These are phyloP conservation scores for Boletellus ananiceps DNA, from an alignment of 768 basidiomycete species.

Conservation along the genomic window DNA sequence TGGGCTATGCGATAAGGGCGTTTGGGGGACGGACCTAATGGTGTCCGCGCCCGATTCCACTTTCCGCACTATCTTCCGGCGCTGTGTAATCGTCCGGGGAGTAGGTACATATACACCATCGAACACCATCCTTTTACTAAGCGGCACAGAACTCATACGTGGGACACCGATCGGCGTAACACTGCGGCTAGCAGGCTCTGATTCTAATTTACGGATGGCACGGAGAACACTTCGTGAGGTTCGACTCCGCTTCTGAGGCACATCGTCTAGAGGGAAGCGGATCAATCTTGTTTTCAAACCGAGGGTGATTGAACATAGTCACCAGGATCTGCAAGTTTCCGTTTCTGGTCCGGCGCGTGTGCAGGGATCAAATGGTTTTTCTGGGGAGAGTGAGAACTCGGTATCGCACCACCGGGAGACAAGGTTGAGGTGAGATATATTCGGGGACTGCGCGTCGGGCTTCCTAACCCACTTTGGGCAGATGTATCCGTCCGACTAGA, in stretches of 20 bases:
- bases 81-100: constrained; percentile 9
- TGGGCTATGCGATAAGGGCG: not conserved
- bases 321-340: constrained; percentile 8
- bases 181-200: constrained; percentile 28
- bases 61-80: constrained; percentile 5
- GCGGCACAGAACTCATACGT: constrained; percentile 24
- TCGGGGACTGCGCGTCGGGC: not conserved
- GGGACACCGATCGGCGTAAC: constrained; percentile 16
- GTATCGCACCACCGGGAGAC: not conserved
- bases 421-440: not conserved
- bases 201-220: constrained; percentile 17
- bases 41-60: not conserved
- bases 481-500: constrained; percentile 4
- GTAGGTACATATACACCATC: constrained; percentile 31
- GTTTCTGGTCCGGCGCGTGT: constrained; percentile 4
- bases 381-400: not conserved
- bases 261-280: constrained; percentile 8
- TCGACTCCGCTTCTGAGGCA: constrained; percentile 22
- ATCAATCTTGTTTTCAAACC: constrained; percentile 5
- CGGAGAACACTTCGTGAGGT: constrained; percentile 10
- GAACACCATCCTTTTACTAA: constrained; percentile 20
- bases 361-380: not conserved
- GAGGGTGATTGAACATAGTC: not conserved
- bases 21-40: not conserved
- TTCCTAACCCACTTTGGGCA: not conserved